These are phyloP conservation scores for Neonectria hederae DNA, from an alignment of 2,329 filamentous ascomycete species.

Conservation along the genomic window DNA sequence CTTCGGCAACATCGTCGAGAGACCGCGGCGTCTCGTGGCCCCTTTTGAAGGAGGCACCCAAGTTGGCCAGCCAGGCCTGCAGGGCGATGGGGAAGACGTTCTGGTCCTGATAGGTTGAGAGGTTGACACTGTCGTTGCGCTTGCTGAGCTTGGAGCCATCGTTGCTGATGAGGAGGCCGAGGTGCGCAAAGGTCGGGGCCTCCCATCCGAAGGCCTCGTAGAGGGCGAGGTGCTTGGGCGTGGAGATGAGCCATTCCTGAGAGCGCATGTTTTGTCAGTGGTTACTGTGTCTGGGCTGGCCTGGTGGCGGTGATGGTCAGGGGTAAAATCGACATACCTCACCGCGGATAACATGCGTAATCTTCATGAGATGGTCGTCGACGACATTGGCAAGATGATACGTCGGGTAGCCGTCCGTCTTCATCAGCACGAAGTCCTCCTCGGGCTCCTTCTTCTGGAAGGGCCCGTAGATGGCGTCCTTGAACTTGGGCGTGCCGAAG, in stretches of 20 bases:
- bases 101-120: slow-evolving; percentile 60
- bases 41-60: slow-evolving; percentile 55
- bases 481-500: slow-evolving; percentile 68
- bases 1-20: slow-evolving; percentile 74
- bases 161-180: slow-evolving; percentile 76
- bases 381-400: slow-evolving; percentile 98
- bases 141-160: slow-evolving; percentile 87
- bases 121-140: slow-evolving; percentile 67
- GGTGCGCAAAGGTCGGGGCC: slow-evolving; percentile 80
- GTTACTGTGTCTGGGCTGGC: no score
- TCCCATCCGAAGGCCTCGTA: slow-evolving; percentile 82
- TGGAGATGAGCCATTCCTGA: slow-evolving; percentile 95
- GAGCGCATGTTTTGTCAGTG: slow-evolving; percentile 13
- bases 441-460: slow-evolving; percentile 65
- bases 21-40: slow-evolving; percentile 50
- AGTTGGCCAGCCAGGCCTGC: slow-evolving; percentile 84
- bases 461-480: slow-evolving; percentile 82
- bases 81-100: slow-evolving; percentile 60
- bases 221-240: slow-evolving; percentile 76
- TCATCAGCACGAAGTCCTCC: slow-evolving; percentile 90
- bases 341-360: slow-evolving; percentile 94
- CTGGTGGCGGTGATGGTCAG: no score
- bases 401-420: slow-evolving; percentile 90
- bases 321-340: slow-evolving; percentile 60
- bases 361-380: slow-evolving; percentile 93